Base-by-base conservation (phyloP, 1,284 basidiomycete species). In the Ustilago cynodontis region DNA sequence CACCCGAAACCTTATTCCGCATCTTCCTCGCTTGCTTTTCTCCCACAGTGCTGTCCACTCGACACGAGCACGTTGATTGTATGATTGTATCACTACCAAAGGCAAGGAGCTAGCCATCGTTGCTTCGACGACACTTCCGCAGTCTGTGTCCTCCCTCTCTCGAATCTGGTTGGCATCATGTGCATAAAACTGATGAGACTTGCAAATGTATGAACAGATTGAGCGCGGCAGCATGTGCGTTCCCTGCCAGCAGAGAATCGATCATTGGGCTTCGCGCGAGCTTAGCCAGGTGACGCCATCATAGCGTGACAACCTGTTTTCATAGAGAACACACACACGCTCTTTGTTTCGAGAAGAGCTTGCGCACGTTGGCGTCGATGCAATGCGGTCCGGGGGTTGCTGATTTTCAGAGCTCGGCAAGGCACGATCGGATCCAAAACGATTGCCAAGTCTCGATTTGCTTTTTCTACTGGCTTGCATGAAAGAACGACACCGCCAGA, bases 31-130 rank as follows among this genome's bases (percentile, higher is more conserved):
- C 16, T 43, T 20, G 41, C 6, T 43, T n/a, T 13, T 3, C 14
- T 6, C 14, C 14, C 39, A 22, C 55, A 57, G 55, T 57, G 55
- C 41, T 57, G 55, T 33, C 55, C 55, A 11, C 41, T 57, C 28
- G 55, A 57, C 28, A 57, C 55, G n/a, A 57, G 55, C 55, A 47
- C 55, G 20, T 45, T 57, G 29, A 57, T 57, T n/a, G 18, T 57
- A 20, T 57, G 55, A 57, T 49, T 50, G 31, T 24, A 43, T 20
- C 8, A 43, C n/a, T 20, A 11, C 11, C 20, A n/a, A n/a, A 7
- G 5, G n/a, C n/a, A 1, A 7, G 20, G 7, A 7, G 7, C 0
- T 11, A 43, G 41, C 18, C 7, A 6, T 43, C n/a, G 16, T 20
- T 10, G n/a, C 41, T 43, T 11, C 4, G 41, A 16, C 7, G 20